Base-by-base conservation (phyloP, 495 filamentous ascomycete species). In the Amniculicola lignicola region DNA sequence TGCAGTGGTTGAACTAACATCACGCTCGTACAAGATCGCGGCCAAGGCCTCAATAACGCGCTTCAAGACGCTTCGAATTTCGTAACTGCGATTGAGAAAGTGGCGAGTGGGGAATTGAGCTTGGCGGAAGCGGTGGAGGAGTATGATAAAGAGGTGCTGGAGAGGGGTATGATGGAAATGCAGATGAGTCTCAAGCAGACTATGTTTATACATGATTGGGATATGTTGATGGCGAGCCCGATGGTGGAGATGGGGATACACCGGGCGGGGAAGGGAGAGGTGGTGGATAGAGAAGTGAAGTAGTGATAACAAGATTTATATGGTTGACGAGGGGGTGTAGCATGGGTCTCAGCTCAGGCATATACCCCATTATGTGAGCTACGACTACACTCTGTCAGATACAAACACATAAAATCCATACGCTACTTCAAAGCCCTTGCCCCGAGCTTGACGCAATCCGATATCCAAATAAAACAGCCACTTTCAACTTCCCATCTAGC, bases 171-270 rank as follows among this genome's bases (percentile, higher is more conserved):
- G 11, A 15, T 24, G 39, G 56, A 59, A 24, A 59, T 59, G 44
- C 25, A 59, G 40, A 48, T 59, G 22, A 45, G 35, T 14, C 24
- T 48, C 18, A 48, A 47, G 31, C 53, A 56, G 36, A 48, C 42
- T 4, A 47, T 48, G 35, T 48, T 48, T 25, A 56, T 56, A 15
- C 53, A 56, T 41, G 28, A 47, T 18, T 56, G 53, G 53, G 53
- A 48, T 16, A 56, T 31, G 42, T 23, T 56, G 43, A 56, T 56
- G 53, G n/a, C 24, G 33, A 56, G 53, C 35, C 53, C 53, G 33
- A 48, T 56, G 43, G 53, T 48, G 7, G 49, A 56, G 43, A 39
- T 56, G 42, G 53, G 53, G n/a, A 56, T 56, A 44, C 53, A 33
- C 29, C 53, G 49, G 43, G 43, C 42, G 10, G 49, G 43, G 53